phyloP scores from a whole-genome alignment of 225 moss, liverwort and hornwort genomes.

The Thuidium tamariscinum region DNA sequence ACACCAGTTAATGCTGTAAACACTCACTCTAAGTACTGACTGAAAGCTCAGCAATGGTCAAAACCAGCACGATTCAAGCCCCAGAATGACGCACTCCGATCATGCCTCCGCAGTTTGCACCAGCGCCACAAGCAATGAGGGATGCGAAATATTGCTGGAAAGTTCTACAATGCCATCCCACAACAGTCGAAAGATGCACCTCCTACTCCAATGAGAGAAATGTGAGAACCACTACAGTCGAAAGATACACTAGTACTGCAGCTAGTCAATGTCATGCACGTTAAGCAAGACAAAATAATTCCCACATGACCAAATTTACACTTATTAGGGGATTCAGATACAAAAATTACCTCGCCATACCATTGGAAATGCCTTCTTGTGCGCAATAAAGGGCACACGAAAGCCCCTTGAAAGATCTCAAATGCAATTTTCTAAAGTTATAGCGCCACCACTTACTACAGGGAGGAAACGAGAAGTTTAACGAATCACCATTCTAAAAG shows the following conservation, averaged over 20 bases:
- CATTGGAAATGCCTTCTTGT: not conserved
- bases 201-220: no score
- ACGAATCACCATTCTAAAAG: not conserved
- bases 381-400: not conserved
- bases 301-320: not conserved
- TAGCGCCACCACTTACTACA: not conserved
- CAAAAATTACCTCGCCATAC: no score
- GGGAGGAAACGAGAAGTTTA: not conserved
- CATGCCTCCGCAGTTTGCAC: not conserved
- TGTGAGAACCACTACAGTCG: not conserved
- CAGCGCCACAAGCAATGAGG: not conserved
- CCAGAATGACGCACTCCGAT: not conserved
- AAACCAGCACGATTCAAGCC: not conserved
- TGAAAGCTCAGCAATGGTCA: no score
- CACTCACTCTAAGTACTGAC: rapidly evolving
- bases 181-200: no score
- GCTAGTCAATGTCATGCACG: rapidly evolving
- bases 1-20: not conserved
- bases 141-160: not conserved
- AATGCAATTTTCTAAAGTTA: no score
- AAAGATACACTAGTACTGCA: not conserved
- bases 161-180: not conserved
- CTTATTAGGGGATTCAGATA: no score
- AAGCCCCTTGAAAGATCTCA: no score
- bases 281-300: not conserved